These are phyloP conservation scores for Phytophthora aleatoria DNA, from an alignment of 352 stramenopile species.

Conservation along the genomic window DNA sequence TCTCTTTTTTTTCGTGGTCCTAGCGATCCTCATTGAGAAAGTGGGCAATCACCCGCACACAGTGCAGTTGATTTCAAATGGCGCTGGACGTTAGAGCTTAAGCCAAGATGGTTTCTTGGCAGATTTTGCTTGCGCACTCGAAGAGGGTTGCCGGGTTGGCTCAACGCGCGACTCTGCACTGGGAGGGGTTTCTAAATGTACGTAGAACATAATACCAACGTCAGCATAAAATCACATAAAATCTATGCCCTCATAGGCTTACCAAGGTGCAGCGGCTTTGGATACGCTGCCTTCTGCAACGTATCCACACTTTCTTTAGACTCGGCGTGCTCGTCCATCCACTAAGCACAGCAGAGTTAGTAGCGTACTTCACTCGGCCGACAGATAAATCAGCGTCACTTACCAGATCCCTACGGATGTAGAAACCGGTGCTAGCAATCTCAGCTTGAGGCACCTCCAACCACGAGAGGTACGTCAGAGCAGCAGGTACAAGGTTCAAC, in stretches of 20 bases:
- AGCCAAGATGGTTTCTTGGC: constrained; percentile 79
- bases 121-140: constrained; percentile 35
- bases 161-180: constrained; percentile 29
- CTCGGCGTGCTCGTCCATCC: constrained; percentile 40
- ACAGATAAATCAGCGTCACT: constrained; percentile 4
- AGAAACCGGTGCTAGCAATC: constrained; percentile 41
- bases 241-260: constrained; percentile 7
- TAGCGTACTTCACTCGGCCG: neutral
- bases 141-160: constrained; percentile 32
- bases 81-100: constrained; percentile 46
- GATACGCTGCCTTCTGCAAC: constrained; percentile 41
- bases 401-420: constrained; percentile 69
- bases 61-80: neutral
- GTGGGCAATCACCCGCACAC: too few species aligned
- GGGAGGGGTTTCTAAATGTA: constrained; percentile 30
- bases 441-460: constrained; percentile 32
- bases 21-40: too few species aligned
- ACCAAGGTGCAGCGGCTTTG: constrained; percentile 56
- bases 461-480: constrained; percentile 82
- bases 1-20: constrained; percentile 6
- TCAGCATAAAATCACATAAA: constrained; percentile 8
- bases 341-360: constrained; percentile 27
- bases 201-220: neutral
- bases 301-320: constrained; percentile 42
- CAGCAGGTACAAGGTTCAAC: constrained; percentile 78